phyloP scores from a whole-genome alignment of 1,139 yeast species.

The Blastobotrys aristatus region DNA sequence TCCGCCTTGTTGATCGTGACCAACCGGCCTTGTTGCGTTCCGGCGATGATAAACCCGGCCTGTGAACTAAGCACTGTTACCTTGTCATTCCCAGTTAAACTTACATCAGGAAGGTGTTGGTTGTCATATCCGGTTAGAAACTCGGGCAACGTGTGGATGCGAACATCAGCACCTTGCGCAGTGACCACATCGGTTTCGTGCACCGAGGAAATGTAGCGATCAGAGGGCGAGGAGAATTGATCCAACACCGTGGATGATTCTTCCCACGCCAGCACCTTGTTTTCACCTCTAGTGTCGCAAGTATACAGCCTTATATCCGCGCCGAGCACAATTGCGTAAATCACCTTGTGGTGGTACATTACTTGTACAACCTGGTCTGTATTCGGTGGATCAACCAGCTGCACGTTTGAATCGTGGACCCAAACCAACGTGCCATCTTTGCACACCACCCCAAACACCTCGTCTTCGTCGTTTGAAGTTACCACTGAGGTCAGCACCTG shows the following conservation, averaged over 20 bases:
- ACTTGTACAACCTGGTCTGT: conserved; percentile 6
- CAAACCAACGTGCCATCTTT: conserved; percentile 23
- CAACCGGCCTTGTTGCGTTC: conserved; percentile 19
- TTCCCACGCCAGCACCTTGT: conserved; percentile 16
- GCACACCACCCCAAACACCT: conserved; percentile 23
- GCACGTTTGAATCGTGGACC: conserved; percentile 23
- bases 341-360: conserved; percentile 1
- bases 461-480: conserved; percentile 7
- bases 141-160: conserved; percentile 15
- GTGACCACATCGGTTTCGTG: conserved; percentile 17
- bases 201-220: conserved; percentile 17
- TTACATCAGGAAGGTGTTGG: background rate
- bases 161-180: conserved; percentile 15
- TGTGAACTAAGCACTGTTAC: background rate
- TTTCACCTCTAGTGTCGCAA: conserved; percentile 8
- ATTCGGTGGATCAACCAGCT: conserved; percentile 16
- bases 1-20: conserved; percentile 15
- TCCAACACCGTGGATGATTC: conserved; percentile 8
- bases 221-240: background rate
- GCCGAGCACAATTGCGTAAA: conserved; percentile 6
- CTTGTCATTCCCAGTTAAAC: background rate
- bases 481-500: conserved; percentile 15
- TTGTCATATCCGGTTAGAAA: conserved; percentile 15
- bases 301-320: background rate
- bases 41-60: conserved; percentile 15